Evolutionary conservation across 768 basidiomycete species (phyloP).

Genomic region (Leccinum pellstonianum): DNA sequence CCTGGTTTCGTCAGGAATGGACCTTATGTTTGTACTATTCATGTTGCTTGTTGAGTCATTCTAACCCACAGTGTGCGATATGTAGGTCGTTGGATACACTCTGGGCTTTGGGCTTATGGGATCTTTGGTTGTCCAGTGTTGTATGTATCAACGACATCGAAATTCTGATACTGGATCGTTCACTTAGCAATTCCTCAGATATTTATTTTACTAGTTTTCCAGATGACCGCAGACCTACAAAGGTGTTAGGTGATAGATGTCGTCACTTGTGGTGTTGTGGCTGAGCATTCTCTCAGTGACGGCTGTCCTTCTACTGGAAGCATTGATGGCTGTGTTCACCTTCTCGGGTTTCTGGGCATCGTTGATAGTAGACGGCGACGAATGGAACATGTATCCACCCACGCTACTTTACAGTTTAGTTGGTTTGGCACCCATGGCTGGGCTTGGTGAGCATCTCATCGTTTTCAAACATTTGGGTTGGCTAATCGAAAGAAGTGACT

Average conservation of each 20-base stretch:
- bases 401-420: too few relatives aligned
- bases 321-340: slow-evolving; percentile 5
- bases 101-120: slow-evolving; percentile 16
- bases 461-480: too few relatives aligned
- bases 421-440: too few relatives aligned
- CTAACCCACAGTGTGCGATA: neutral
- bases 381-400: too few relatives aligned
- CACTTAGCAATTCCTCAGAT: slow-evolving; percentile 3
- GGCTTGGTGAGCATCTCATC: too few relatives aligned
- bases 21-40: neutral
- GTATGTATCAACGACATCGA: slow-evolving; percentile 1
- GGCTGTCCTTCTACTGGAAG: slow-evolving; percentile 17
- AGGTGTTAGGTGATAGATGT: slow-evolving; percentile 11
- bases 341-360: slow-evolving; percentile 13
- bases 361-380: too few relatives aligned
- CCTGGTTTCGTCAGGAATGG: too few relatives aligned
- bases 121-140: slow-evolving; percentile 14
- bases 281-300: slow-evolving; percentile 6
- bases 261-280: neutral
- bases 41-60: neutral
- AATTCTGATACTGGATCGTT: neutral
- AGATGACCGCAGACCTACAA: slow-evolving; percentile 13
- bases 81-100: slow-evolving; percentile 19
- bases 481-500: too few relatives aligned
- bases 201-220: slow-evolving; percentile 23